A percentile compares a stretch with the other conserved stretches of the same genome.
These are phyloP conservation scores for Hortaea sp. DNA, from an alignment of 2,329 filamentous ascomycete species.

Conservation along the genomic window DNA sequence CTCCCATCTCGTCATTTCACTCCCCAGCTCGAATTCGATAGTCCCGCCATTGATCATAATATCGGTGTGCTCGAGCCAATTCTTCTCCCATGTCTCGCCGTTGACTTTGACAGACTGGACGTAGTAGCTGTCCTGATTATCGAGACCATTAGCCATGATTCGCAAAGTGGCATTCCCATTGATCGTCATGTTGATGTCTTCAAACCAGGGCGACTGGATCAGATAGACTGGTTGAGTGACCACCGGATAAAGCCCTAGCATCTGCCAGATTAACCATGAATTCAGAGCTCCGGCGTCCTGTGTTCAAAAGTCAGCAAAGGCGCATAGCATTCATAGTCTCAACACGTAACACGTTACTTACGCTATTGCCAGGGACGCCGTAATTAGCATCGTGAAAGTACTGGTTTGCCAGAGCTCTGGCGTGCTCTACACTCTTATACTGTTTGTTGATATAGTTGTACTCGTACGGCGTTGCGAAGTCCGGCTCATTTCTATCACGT, in stretches of 20 bases:
- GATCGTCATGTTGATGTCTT: conserved; percentile 21
- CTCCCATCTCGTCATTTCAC: conserved; percentile 36
- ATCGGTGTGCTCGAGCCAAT: conserved; percentile 47
- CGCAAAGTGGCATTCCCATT: conserved; percentile 28
- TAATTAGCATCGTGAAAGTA: conserved; percentile 21
- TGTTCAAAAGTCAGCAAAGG: no score
- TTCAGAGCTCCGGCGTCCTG: conserved; percentile 24
- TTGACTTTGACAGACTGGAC: conserved; percentile 47
- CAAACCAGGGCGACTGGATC: conserved; percentile 16
- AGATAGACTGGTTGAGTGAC: conserved; percentile 17
- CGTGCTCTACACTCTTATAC: conserved; percentile 16
- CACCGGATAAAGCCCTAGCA: conserved; percentile 26
- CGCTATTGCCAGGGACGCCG: conserved; percentile 21
- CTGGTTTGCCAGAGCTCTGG: conserved; percentile 16
- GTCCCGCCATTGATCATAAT: conserved; percentile 34
- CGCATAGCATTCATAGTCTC: no score
- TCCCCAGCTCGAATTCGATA: conserved; percentile 40
- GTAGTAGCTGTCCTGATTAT: conserved; percentile 35
- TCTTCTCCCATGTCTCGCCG: conserved; percentile 41
- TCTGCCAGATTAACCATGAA: conserved; percentile 23
- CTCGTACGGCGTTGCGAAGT: conserved; percentile 24
- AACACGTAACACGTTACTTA: no score
- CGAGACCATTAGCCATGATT: conserved; percentile 38
- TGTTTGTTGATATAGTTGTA: conserved; percentile 26
- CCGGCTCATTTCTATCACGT: conserved; percentile 19